Evolutionary conservation across 2,329 filamentous ascomycete genomes (phyloP).

Genomic region (Ophiostoma perfectum): DNA sequence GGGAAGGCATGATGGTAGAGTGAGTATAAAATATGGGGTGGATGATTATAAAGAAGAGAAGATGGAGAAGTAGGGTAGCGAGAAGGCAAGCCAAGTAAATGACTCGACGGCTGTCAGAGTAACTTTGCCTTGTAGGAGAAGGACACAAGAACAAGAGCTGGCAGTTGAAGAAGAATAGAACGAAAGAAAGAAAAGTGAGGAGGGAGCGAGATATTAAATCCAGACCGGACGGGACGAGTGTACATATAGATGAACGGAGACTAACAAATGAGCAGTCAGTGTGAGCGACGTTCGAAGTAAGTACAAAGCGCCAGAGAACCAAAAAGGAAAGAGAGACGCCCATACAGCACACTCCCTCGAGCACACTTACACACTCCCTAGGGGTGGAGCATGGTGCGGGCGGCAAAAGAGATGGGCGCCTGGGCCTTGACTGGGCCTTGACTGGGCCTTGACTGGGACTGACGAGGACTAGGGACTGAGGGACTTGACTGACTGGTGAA

Average conservation of each 20-base stretch:
- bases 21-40: not conserved
- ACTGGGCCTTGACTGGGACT: too few species aligned
- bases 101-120: constrained; percentile 39
- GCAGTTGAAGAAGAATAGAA: constrained; percentile 33
- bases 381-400: constrained; percentile 19
- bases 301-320: constrained; percentile 9
- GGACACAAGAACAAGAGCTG: constrained; percentile 28
- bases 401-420: constrained; percentile 18
- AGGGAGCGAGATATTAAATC: constrained; percentile 10
- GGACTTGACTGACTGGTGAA: too few species aligned
- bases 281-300: constrained; percentile 4
- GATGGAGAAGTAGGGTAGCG: not conserved
- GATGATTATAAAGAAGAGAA: not conserved
- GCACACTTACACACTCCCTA: constrained; percentile 8
- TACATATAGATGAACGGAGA: constrained; percentile 28
- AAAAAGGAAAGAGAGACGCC: not conserved
- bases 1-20: constrained; percentile 40
- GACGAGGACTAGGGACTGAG: too few species aligned
- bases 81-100: constrained; percentile 40
- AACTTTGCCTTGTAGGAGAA: constrained; percentile 31
- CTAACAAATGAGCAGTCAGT: constrained; percentile 26
- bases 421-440: not conserved
- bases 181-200: not conserved
- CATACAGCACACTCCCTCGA: not conserved
- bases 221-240: not conserved